Percentiles rank a stretch among this genome's conserved stretches.
Conservation (phyloP, 2,329 filamentous ascomycete species). For the Diatrype stigma region DNA sequence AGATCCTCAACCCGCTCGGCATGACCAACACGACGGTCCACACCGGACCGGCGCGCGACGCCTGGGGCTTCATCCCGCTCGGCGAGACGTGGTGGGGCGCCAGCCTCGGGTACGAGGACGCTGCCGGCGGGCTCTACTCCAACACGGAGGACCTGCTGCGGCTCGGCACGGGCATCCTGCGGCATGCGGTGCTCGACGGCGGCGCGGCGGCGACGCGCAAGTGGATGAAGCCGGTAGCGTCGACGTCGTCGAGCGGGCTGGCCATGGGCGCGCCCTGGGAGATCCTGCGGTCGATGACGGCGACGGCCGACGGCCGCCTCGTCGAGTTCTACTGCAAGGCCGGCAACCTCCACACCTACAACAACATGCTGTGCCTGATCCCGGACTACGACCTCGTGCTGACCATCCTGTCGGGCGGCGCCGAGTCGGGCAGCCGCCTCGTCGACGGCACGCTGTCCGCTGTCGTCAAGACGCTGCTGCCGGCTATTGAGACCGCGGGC, state of each 20-base stretch:
- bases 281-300: slow-evolving; percentile 27
- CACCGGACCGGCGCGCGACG: slow-evolving; percentile 11
- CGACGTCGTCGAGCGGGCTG: slow-evolving; percentile 23
- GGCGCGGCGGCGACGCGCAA: slow-evolving; percentile 16
- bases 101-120: slow-evolving; percentile 22
- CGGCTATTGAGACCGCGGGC: slow-evolving; percentile 38
- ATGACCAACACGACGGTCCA: slow-evolving; percentile 24
- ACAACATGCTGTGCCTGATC: slow-evolving; percentile 26
- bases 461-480: slow-evolving; percentile 32
- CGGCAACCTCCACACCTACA: slow-evolving; percentile 28
- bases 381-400: slow-evolving; percentile 30
- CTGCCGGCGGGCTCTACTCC: slow-evolving; percentile 25
- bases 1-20: slow-evolving; percentile 17
- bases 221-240: slow-evolving; percentile 26
- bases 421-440: slow-evolving; percentile 15
- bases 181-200: slow-evolving; percentile 17
- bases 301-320: slow-evolving; percentile 24
- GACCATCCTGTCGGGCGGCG: slow-evolving; percentile 22
- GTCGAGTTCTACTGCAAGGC: slow-evolving; percentile 32
- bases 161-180: slow-evolving; percentile 23
- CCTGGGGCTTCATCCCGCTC: slow-evolving; percentile 22
- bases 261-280: slow-evolving; percentile 32
- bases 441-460: slow-evolving; percentile 19
- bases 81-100: slow-evolving; percentile 20
- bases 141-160: slow-evolving; percentile 23